Evolutionary conservation across 768 basidiomycete species (phyloP).

Genomic region (Kwoniella sp.): DNA sequence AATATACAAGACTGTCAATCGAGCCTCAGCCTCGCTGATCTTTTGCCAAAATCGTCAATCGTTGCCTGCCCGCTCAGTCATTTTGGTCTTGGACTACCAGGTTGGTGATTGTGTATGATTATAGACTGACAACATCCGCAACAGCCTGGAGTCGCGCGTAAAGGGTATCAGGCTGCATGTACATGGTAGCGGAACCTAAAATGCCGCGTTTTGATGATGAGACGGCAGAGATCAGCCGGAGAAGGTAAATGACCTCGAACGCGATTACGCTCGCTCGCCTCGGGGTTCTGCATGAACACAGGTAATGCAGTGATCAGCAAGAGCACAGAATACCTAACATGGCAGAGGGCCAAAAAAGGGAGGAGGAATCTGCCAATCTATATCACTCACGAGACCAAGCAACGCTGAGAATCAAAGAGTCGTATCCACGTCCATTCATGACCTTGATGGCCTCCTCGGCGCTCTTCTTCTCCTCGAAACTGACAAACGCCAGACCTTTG

Average conservation of each 20-base stretch:
- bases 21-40: too few relatives aligned
- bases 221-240: not conserved
- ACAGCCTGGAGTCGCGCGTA: not conserved
- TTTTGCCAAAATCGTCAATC: too few relatives aligned
- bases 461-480: constrained; percentile 77
- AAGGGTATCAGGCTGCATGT: constrained; percentile 18
- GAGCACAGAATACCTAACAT: not conserved
- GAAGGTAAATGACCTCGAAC: not conserved
- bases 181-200: constrained; percentile 5
- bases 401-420: constrained; percentile 78
- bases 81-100: too few relatives aligned
- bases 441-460: constrained; percentile 91
- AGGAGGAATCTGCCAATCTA: not conserved
- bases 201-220: constrained; percentile 8
- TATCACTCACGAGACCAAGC: constrained; percentile 63
- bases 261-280: constrained; percentile 21
- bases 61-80: too few relatives aligned
- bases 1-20: too few relatives aligned
- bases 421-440: constrained; percentile 84
- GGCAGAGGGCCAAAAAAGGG: not conserved
- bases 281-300: constrained; percentile 17
- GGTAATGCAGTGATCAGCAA: not conserved
- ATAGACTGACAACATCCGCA: too few relatives aligned
- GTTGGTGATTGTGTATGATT: too few relatives aligned
- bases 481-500: constrained; percentile 96